A percentile compares a stretch with the other conserved stretches of the same genome.
phyloP scores from a whole-genome alignment of 1,284 basidiomycete species.

The Trichosporon sp. region DNA sequence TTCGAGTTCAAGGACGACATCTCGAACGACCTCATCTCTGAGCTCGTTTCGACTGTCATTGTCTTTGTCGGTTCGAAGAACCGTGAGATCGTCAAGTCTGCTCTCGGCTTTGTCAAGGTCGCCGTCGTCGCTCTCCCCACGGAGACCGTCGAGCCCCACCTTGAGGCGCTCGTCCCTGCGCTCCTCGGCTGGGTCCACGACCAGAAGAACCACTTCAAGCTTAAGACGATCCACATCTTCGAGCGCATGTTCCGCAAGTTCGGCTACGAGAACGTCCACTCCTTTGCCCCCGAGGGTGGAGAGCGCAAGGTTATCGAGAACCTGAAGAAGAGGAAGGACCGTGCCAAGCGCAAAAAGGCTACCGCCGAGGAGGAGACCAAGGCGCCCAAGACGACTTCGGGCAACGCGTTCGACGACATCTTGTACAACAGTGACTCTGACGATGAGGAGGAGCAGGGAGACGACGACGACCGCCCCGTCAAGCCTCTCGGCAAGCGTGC shows the following conservation, averaged over 20 bases:
- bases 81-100: slow-evolving; percentile 95
- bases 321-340: slow-evolving; percentile 86
- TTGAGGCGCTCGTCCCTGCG: slow-evolving; percentile 73
- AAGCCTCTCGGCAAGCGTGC: slow-evolving; percentile 32
- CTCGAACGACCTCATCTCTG: slow-evolving; percentile 69
- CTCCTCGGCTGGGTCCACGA: slow-evolving; percentile 90
- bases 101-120: slow-evolving; percentile 92
- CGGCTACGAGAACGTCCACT: slow-evolving; percentile 72
- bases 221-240: slow-evolving; percentile 92
- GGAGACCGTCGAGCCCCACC: slow-evolving; percentile 67
- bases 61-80: slow-evolving; percentile 90
- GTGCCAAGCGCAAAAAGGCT: slow-evolving; percentile 74
- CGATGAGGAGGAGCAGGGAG: slow-evolving; percentile 68
- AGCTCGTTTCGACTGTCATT: slow-evolving; percentile 79
- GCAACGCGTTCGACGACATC: slow-evolving; percentile 92
- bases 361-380: slow-evolving; percentile 51
- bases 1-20: slow-evolving; percentile 93
- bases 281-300: slow-evolving; percentile 55
- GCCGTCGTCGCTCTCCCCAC: slow-evolving; percentile 76
- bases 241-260: slow-evolving; percentile 92
- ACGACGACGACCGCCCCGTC: slow-evolving; percentile 48
- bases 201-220: slow-evolving; percentile 98
- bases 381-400: slow-evolving; percentile 54
- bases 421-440: slow-evolving; percentile 92
- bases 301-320: slow-evolving; percentile 78